Conservation (phyloP, 129 eudicot genomes). For the Tanacetum coccineum region DNA sequence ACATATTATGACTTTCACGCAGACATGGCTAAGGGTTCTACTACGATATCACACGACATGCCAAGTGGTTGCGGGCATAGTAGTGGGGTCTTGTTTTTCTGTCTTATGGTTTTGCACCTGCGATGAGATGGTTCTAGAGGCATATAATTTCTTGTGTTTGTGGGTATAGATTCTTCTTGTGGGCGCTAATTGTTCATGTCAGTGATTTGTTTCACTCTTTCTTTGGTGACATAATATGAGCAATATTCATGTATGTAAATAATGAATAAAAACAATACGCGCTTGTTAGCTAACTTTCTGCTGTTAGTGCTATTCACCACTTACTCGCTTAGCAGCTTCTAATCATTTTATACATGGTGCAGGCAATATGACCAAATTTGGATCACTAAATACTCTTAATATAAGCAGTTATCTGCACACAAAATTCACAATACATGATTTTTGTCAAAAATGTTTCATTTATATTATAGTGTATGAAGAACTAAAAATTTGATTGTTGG, state of each 20-base stretch:
- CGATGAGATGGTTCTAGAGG: constrained; percentile 39
- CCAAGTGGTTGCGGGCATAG: constrained; percentile 76
- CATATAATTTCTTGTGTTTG: constrained; percentile 36
- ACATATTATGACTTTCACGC: constrained; percentile 16
- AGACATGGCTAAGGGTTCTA: constrained; percentile 87
- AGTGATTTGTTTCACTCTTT: constrained; percentile 29
- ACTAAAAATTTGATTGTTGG: neutral
- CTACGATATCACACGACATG: constrained; percentile 55
- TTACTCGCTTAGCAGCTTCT: neutral
- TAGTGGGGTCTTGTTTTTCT: constrained; percentile 54
- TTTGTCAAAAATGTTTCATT: neutral
- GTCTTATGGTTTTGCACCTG: constrained; percentile 80
- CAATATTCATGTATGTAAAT: constrained; percentile 17
- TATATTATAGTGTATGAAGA: neutral
- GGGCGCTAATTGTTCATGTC: constrained; percentile 5
- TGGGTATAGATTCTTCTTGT: constrained; percentile 41
- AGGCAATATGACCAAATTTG: neutral
- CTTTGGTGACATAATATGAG: constrained; percentile 27
- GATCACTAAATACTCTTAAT: neutral
- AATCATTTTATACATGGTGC: neutral
- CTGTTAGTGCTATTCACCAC: neutral
- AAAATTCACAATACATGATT: neutral
- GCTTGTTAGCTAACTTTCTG: neutral
- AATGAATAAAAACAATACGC: neutral
- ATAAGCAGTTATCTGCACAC: neutral